Base-by-base conservation (phyloP, 306 rosid genomes). In the Vigna radiata region DNA sequence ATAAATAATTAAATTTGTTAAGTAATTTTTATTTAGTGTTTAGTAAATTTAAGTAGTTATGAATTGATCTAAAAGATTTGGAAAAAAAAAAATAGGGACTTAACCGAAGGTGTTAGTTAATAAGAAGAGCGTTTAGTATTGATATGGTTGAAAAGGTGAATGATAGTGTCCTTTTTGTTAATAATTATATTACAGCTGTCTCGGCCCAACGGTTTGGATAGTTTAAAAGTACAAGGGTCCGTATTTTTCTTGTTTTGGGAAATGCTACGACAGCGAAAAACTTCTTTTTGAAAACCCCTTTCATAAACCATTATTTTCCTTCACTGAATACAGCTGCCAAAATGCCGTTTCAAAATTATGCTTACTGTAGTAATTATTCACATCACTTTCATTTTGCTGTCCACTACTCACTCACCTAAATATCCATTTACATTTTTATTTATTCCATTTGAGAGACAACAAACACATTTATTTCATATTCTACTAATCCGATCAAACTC, bases 141-240 rank as follows among this genome's bases (percentile, higher is more conserved):
- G 50, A 12, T 37, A 1, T 21, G 27, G 33, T 43, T 12, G 8
- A 18, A 37, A 19, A 37, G 7, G 29, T 59, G 68, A 56, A 25
- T 56, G 7, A 56, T 16, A 12, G 37, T 18, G 55, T 64, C 37
- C 37, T 33, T 5, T 9, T 2, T 39, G 8, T 75, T 44, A 71
- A 64, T 77, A 70, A 65, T 77, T 77, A 85, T 62, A 48, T 14
- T 37, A 58, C 81, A 81, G 83, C 82, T 68, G 84, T 81, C 85
- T 78, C 77, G 56, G 44, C 39, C 31, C 61, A 84, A 81, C 83
- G 78, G 80, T 61, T 81, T 67, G 75, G 48, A 53, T 52, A 63
- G 70, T 60, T 43, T 29, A n/a, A 55, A 81, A 73, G 83, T 81
- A 81, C 75, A 82, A 77, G 60, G 14, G 70, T 77, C 83, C 83